These are phyloP conservation scores for Chenopodium berlandieri DNA, from an alignment of 148 eudicot genomes.

Conservation along the genomic window DNA sequence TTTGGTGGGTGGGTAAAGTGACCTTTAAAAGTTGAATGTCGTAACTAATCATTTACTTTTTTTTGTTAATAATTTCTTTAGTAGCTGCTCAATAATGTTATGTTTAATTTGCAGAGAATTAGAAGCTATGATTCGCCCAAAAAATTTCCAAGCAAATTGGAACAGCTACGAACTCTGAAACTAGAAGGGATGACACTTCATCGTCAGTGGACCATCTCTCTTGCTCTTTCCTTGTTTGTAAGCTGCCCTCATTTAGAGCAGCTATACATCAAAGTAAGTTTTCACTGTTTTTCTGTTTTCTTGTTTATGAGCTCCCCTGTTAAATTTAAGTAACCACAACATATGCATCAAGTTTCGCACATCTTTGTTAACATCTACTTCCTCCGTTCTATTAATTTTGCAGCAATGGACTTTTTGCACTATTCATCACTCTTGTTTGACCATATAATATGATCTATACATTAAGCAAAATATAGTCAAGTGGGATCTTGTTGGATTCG, in stretches of 20 bases:
- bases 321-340: too few relatives aligned
- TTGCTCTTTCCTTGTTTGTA: conserved; percentile 1
- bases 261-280: conserved; percentile 10
- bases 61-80: too few relatives aligned
- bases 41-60: too few relatives aligned
- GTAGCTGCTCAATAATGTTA: background rate
- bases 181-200: background rate
- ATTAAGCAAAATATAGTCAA: too few relatives aligned
- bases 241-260: conserved; percentile 12
- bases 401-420: too few relatives aligned
- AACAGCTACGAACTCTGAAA: background rate
- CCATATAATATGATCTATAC: too few relatives aligned
- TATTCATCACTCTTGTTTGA: too few relatives aligned
- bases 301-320: background rate
- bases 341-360: too few relatives aligned
- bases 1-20: background rate
- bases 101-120: background rate
- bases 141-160: background rate
- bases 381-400: too few relatives aligned
- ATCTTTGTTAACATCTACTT: too few relatives aligned
- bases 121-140: too few relatives aligned
- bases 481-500: too few relatives aligned
- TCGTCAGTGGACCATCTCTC: background rate
- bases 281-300: background rate
- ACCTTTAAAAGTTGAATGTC: background rate